Base-by-base conservation (phyloP, 164 flowering plant genomes). In the Amborella trichopoda region DNA sequence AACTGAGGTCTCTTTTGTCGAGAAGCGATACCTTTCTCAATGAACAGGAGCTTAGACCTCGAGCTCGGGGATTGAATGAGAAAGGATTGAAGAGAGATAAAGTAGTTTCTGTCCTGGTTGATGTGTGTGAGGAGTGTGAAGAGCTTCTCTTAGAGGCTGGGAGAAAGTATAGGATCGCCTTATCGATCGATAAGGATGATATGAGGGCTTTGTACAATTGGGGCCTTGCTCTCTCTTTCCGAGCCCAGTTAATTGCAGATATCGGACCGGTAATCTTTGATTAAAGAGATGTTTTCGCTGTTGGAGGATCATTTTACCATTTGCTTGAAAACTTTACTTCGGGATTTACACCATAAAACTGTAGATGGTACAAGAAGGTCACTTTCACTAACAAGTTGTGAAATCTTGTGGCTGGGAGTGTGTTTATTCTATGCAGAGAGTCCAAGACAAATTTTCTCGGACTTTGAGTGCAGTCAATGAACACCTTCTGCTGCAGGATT, bases 211-310 rank as follows among this genome's bases (percentile, higher is more conserved):
- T 86, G 18, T 86, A 90, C 48, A 90, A 90, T 45, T 90, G 98
- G 98, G 98, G 98, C 12, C 84, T 90, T 49, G 95, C 98, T 23
- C 89, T 86, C 30, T 67, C 76, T 41, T 90, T 76, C 64, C 90
- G 97, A 33, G 97, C 79, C 34, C 97, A 85, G 49, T 64, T 90
- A 60, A 74, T 90, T 65, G 80, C 97, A 43, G 97, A 90, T 65
- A 75, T 81, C 67, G 97, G 97, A 57, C 97, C 94, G 17, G 95
- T 90, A 75, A 70, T 87, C 41, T 44, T 44, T n/a, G n/a, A n/a
- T n/a, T n/a, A n/a, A n/a, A n/a, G n/a, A n/a, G n/a, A n/a, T n/a
- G n/a, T n/a, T n/a, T n/a, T n/a, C n/a, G n/a, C n/a, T n/a, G n/a
- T n/a, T n/a, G n/a, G n/a, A n/a, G n/a, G n/a, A n/a, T n/a, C n/a